Evolutionary conservation across 352 stramenopile genomes (phyloP).

Genomic region (Globisporangium echinulatum): DNA sequence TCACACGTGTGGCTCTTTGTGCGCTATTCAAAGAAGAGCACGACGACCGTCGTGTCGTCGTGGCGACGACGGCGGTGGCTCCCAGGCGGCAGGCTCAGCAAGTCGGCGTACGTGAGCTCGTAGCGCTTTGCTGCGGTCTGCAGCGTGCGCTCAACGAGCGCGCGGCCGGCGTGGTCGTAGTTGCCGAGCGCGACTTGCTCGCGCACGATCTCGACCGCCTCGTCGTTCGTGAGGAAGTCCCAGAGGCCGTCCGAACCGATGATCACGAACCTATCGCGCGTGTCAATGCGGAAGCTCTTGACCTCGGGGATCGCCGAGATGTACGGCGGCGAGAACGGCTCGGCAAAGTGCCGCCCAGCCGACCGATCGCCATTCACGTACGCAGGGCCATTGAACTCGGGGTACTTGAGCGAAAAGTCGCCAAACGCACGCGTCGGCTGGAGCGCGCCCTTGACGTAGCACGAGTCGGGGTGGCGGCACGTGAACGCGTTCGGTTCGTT

Average conservation of each 20-base stretch:
- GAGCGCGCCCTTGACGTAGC: constrained; percentile 91
- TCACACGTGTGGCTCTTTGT: too few species aligned
- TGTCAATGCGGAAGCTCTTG: constrained; percentile 45
- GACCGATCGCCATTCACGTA: constrained; percentile 79
- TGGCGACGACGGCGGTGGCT: constrained; percentile 81
- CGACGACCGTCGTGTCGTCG: constrained; percentile 91
- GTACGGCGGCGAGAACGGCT: constrained; percentile 90
- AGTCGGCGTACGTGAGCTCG: constrained; percentile 74
- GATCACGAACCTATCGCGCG: constrained; percentile 94
- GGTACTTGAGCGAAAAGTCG: constrained; percentile 92
- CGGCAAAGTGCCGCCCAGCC: constrained; percentile 80
- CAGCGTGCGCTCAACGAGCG: constrained; percentile 75
- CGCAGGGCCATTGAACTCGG: constrained; percentile 87
- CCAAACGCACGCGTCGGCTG: constrained; percentile 88
- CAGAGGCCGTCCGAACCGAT: constrained; percentile 96
- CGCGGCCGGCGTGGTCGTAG: constrained; percentile 63
- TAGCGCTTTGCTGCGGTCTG: constrained; percentile 69
- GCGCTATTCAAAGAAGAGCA: constrained; percentile 80
- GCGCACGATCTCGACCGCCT: constrained; percentile 91
- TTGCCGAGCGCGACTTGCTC: constrained; percentile 49
- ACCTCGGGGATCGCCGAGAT: constrained; percentile 89
- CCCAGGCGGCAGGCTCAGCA: constrained; percentile 78
- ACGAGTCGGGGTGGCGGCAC: constrained; percentile 87
- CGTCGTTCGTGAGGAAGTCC: constrained; percentile 95
- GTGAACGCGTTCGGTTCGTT: constrained; percentile 87